phyloP scores from a whole-genome alignment of 176 grass and related monocot species.

The Triticum turgidum region DNA sequence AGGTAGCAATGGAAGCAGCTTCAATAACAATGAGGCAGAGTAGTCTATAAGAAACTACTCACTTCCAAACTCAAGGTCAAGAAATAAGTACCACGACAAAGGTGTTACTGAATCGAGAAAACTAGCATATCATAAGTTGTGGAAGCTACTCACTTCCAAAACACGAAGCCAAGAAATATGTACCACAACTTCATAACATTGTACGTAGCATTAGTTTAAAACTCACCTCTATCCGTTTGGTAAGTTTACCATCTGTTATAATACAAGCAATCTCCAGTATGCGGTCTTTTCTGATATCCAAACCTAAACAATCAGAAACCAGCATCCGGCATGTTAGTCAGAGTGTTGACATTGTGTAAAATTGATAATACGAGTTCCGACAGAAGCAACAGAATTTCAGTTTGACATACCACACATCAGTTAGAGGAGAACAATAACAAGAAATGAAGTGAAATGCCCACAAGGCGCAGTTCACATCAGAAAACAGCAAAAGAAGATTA shows the following conservation, averaged over 20 bases:
- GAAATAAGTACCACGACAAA: neutral
- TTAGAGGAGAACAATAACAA: conserved; percentile 4
- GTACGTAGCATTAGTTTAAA: neutral
- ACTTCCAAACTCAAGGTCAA: conserved; percentile 15
- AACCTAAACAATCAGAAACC: conserved; percentile 47
- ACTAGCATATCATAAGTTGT: neutral
- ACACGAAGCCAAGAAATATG: neutral
- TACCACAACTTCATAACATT: neutral
- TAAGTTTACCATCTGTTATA: conserved; percentile 80
- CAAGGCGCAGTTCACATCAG: neutral
- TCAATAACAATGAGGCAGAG: neutral
- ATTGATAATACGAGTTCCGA: neutral
- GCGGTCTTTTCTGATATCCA: conserved; percentile 68
- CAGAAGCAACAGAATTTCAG: neutral
- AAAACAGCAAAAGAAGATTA: neutral
- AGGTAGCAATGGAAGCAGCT: neutral
- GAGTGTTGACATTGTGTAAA: neutral
- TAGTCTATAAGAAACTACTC: neutral
- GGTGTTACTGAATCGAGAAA: neutral
- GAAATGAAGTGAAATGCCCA: neutral
- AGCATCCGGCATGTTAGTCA: neutral
- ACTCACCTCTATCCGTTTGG: conserved; percentile 60
- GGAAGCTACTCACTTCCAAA: neutral
- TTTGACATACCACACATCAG: neutral
- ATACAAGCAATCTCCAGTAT: conserved; percentile 89